These are phyloP conservation scores for Coriolopsis trogii DNA, from an alignment of 1,284 basidiomycete genomes.

Conservation along the genomic window DNA sequence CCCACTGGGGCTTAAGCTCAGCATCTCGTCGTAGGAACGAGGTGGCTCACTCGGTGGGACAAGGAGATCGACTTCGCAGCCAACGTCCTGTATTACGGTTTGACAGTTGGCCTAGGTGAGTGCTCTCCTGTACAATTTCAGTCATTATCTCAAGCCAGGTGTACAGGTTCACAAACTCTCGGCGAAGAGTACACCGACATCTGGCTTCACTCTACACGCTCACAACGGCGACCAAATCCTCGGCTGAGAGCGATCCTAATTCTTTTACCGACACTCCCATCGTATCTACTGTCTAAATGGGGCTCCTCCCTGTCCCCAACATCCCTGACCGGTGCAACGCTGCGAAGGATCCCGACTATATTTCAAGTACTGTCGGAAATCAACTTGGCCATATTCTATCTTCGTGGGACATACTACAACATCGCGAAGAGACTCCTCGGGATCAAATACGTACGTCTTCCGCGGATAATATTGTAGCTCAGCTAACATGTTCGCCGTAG, in stretches of 20 bases:
- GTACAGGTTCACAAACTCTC: slow-evolving; percentile 74
- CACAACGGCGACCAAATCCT: slow-evolving; percentile 43
- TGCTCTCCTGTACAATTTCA: background rate
- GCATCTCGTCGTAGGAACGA: slow-evolving; percentile 78
- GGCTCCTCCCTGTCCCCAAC: slow-evolving; percentile 39
- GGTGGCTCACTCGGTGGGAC: slow-evolving; percentile 83
- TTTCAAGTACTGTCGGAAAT: slow-evolving; percentile 67
- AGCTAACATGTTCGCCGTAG: slow-evolving; percentile 40
- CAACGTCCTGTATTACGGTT: slow-evolving; percentile 73
- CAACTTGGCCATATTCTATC: slow-evolving; percentile 83
- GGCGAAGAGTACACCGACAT: slow-evolving; percentile 93
- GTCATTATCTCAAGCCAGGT: background rate
- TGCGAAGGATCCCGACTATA: slow-evolving; percentile 48
- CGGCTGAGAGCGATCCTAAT: slow-evolving; percentile 56
- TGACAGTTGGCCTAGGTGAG: slow-evolving; percentile 78
- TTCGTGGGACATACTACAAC: slow-evolving; percentile 81
- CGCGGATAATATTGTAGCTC: background rate
- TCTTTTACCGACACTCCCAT: slow-evolving; percentile 65
- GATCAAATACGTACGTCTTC: slow-evolving; percentile 66
- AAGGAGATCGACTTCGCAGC: slow-evolving; percentile 77
- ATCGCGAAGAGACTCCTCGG: slow-evolving; percentile 73
- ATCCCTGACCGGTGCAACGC: slow-evolving; percentile 38
- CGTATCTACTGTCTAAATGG: slow-evolving; percentile 61
- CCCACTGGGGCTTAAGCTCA: too few species aligned
- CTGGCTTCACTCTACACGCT: slow-evolving; percentile 63